Evolutionary conservation across 257 asterid species (phyloP), one percentile per base, ranked within the genome.

Genomic region (Coffea eugenioides): DNA sequence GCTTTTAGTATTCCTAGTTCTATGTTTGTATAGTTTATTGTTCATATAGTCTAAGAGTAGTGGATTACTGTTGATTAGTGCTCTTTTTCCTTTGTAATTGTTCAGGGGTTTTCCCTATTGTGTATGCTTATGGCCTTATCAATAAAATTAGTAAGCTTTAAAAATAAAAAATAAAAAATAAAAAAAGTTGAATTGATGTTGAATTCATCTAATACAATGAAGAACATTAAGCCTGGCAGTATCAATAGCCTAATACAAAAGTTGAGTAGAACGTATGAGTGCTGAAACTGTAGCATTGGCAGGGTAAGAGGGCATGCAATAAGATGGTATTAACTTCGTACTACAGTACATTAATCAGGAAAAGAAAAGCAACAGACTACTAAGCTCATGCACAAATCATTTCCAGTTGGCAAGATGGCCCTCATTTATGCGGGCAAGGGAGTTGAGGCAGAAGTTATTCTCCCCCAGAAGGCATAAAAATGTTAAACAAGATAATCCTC

Each of bases 381-480:
- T 31, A 34, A 74, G 77, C 68, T 52, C 54, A 14, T 39, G 48
- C 52, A 5, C 14, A 59, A 5, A 52, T 31, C 20, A 46, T 49
- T 74, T 52, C 34, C 56, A 18, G 77, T 74, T 74, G 68, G 6
- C 34, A 54, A 54, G 62, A 62, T 73, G 46, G 31, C 67, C 65
- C 51, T 43, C 10, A 52, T 73, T 34, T 52, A 62, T 73, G 31
- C 10, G 51, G 51, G 51, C 8, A 3, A 11, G 67, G 57, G 34
- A 25, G 21, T 16, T 25, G 49, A n/a, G 49, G 11, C 34, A 23
- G 31, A 18, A 14, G 0, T 54, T 54, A 62, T 62, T n/a, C 36
- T 23, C 3, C 1, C 68, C 68, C 34, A 12, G 7, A 23, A n/a
- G 36, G 34, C 12, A n/a, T n/a, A 62, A 2, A 8, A 12, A 25